A percentile compares a stretch with the other conserved stretches of the same genome.
These are phyloP conservation scores for Tubosaeta sp. DNA, from an alignment of 768 basidiomycete genomes.

Conservation along the genomic window DNA sequence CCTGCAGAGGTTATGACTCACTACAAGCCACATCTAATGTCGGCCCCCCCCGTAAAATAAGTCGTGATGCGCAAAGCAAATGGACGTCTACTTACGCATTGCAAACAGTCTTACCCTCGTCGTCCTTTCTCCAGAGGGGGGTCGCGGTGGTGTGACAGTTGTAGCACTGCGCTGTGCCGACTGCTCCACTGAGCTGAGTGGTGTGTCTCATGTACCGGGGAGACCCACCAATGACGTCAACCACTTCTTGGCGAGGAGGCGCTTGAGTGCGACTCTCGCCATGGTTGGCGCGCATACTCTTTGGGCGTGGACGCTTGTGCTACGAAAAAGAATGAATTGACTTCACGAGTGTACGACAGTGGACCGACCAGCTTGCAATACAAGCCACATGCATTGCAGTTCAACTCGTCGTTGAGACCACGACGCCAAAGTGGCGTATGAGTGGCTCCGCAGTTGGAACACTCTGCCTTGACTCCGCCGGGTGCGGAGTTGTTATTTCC, in stretches of 20 bases:
- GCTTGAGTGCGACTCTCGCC: constrained; percentile 66
- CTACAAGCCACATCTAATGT: constrained; percentile 71
- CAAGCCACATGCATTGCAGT: constrained; percentile 85
- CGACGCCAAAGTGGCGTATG: constrained; percentile 86
- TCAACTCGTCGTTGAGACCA: constrained; percentile 82
- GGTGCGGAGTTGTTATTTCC: constrained; percentile 39
- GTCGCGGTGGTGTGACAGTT: constrained; percentile 89
- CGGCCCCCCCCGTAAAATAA: constrained; percentile 6
- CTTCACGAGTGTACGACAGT: neutral
- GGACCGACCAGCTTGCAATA: constrained; percentile 77
- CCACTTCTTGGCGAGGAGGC: constrained; percentile 62
- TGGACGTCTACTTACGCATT: constrained; percentile 68
- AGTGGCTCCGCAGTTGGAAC: constrained; percentile 84
- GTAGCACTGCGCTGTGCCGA: constrained; percentile 70
- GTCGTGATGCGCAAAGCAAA: constrained; percentile 8
- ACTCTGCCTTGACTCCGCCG: constrained; percentile 72
- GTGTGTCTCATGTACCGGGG: constrained; percentile 27
- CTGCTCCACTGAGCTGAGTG: constrained; percentile 27
- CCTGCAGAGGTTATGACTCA: constrained; percentile 30
- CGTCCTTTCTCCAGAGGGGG: constrained; percentile 87
- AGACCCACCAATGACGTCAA: constrained; percentile 67
- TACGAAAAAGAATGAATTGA: constrained; percentile 23
- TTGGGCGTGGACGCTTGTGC: constrained; percentile 87
- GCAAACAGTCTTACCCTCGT: constrained; percentile 88
- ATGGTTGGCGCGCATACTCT: constrained; percentile 77